Evolutionary conservation across 306 rosid genomes (phyloP).

Genomic region (Castanopsis chinensis): DNA sequence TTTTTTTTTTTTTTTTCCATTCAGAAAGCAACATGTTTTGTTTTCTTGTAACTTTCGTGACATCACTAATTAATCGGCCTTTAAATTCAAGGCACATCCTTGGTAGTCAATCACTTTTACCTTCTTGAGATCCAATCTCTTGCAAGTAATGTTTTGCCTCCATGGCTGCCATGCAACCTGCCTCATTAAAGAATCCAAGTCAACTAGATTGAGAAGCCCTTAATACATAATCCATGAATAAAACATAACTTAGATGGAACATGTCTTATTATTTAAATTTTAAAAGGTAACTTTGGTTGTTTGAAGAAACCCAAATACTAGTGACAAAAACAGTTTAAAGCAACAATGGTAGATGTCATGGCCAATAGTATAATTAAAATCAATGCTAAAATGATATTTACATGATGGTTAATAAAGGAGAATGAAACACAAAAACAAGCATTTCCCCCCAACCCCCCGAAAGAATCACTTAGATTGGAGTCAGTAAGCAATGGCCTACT

Average conservation of each 20-base stretch:
- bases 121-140: constrained; percentile 59
- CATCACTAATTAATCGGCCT: too few species aligned
- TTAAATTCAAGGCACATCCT: too few species aligned
- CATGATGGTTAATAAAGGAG: too few species aligned
- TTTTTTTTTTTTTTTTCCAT: too few species aligned
- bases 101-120: constrained; percentile 41
- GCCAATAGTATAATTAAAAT: neutral
- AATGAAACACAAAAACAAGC: too few species aligned
- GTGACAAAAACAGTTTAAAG: neutral
- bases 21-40: too few species aligned
- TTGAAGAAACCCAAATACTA: neutral
- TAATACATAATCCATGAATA: neutral
- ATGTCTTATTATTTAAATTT: neutral
- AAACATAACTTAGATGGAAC: neutral
- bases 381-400: neutral
- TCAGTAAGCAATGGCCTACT: neutral
- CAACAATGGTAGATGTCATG: neutral
- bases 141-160: constrained; percentile 89
- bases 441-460: too few species aligned
- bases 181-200: constrained; percentile 7
- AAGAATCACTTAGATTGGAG: too few species aligned
- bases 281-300: neutral
- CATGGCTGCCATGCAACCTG: constrained; percentile 97
- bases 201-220: too few species aligned
- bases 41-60: too few species aligned